Evolutionary conservation across 2,329 filamentous ascomycete genomes (phyloP).

Genomic region (Aspergillus eucalypticola): DNA sequence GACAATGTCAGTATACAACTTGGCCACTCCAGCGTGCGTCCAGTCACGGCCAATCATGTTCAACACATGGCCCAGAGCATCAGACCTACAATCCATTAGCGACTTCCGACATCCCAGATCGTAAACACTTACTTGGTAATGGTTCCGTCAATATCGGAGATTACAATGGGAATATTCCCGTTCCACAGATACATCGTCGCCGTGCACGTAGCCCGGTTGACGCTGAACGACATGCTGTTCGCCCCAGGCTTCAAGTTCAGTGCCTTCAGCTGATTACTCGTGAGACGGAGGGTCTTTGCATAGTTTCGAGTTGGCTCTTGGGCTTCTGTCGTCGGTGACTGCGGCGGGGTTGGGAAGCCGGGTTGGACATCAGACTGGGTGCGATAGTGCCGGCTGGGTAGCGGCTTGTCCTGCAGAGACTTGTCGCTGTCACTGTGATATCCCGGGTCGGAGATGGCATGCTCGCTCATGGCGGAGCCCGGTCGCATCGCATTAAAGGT

Average conservation of each 20-base stretch:
- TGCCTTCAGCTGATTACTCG: constrained; percentile 90
- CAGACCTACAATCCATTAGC: constrained; percentile 56
- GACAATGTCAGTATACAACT: constrained; percentile 93
- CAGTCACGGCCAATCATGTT: constrained; percentile 98
- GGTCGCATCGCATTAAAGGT: constrained; percentile 55
- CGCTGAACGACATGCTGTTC: constrained; percentile 93
- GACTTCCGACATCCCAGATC: neutral
- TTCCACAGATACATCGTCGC: constrained; percentile 95
- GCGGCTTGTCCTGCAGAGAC: constrained; percentile 67
- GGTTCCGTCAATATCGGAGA: constrained; percentile 97
- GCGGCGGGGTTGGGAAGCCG: constrained; percentile 62
- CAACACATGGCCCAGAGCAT: constrained; percentile 88
- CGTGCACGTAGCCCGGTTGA: constrained; percentile 88
- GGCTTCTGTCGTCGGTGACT: constrained; percentile 52
- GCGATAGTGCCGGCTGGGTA: constrained; percentile 48
- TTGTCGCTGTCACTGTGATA: constrained; percentile 85
- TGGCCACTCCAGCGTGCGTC: constrained; percentile 95
- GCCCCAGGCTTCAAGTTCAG: constrained; percentile 79
- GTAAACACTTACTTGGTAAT: constrained; percentile 74
- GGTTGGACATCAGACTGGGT: constrained; percentile 71
- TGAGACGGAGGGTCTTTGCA: constrained; percentile 92
- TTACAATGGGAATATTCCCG: constrained; percentile 87
- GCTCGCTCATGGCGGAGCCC: constrained; percentile 60
- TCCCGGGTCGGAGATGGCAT: constrained; percentile 87
- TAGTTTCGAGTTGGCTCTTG: constrained; percentile 80